phyloP scores from a whole-genome alignment of 768 basidiomycete species.

The Suillus placidus region DNA sequence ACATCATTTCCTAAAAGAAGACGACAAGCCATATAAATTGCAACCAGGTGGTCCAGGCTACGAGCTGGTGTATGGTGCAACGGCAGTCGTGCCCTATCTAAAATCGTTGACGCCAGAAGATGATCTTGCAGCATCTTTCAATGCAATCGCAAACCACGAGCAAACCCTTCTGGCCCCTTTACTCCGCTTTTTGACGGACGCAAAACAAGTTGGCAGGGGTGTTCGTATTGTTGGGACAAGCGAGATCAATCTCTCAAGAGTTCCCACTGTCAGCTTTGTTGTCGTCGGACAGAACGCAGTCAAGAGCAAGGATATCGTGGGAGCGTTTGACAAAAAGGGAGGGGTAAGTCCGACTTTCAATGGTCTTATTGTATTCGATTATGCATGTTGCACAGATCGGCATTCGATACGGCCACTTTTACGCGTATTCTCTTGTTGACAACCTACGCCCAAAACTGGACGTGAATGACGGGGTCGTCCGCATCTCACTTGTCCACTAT shows the following conservation, averaged over 20 bases:
- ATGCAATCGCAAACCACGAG: slow-evolving; percentile 63
- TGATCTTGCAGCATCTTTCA: slow-evolving; percentile 53
- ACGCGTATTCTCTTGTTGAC: slow-evolving; percentile 66
- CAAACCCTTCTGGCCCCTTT: slow-evolving; percentile 56
- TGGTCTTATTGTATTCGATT: slow-evolving; percentile 4
- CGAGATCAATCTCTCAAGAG: slow-evolving; percentile 42
- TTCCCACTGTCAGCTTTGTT: slow-evolving; percentile 74
- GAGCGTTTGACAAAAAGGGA: slow-evolving; percentile 62
- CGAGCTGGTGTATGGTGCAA: slow-evolving; percentile 64
- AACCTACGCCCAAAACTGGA: slow-evolving; percentile 58
- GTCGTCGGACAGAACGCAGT: slow-evolving; percentile 60
- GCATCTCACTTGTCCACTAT: slow-evolving; percentile 79
- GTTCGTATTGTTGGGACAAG: slow-evolving; percentile 71
- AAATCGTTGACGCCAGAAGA: slow-evolving; percentile 55
- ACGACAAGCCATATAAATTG: slow-evolving; percentile 57
- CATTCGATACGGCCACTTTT: slow-evolving; percentile 79
- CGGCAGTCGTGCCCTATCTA: slow-evolving; percentile 65
- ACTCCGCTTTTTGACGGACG: slow-evolving; percentile 54
- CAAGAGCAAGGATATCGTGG: slow-evolving; percentile 65
- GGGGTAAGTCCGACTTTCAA: slow-evolving; percentile 47
- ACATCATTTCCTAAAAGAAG: slow-evolving; percentile 68
- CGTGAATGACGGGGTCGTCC: slow-evolving; percentile 65
- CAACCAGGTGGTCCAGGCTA: slow-evolving; percentile 78
- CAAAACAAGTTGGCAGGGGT: slow-evolving; percentile 54
- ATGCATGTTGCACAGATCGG: slow-evolving; percentile 53